These are phyloP conservation scores for Tetrastigma voinierianum DNA, from an alignment of 164 flowering plant species.

Conservation along the genomic window DNA sequence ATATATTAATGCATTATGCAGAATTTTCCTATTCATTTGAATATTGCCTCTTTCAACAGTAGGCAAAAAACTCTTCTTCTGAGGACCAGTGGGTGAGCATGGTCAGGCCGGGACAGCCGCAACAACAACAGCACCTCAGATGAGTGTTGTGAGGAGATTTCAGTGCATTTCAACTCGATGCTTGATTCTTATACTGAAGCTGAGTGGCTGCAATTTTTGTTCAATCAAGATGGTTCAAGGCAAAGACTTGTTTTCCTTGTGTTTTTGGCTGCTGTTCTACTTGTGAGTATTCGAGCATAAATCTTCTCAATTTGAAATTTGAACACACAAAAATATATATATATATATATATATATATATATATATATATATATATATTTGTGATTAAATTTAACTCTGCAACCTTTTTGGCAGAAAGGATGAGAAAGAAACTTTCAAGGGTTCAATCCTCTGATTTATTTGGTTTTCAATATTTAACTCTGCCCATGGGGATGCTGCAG, in stretches of 20 bases:
- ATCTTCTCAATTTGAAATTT: not conserved
- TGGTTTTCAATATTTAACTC: not conserved
- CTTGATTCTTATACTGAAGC: slow-evolving; percentile 82
- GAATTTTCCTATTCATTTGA: too few relatives aligned
- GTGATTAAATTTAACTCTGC: not conserved
- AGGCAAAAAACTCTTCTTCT: slow-evolving; percentile 43
- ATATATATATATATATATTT: too few relatives aligned
- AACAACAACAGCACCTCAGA: slow-evolving; percentile 56
- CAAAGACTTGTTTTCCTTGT: slow-evolving; percentile 81
- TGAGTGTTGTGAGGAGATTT: slow-evolving; percentile 86
- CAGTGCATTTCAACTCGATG: slow-evolving; percentile 87
- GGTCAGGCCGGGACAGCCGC: slow-evolving; percentile 60
- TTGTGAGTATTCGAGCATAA: slow-evolving; percentile 55
- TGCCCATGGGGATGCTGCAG: slow-evolving; percentile 23
- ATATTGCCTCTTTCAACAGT: slow-evolving; percentile 20
- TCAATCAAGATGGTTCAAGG: slow-evolving; percentile 97
- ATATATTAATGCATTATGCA: too few relatives aligned
- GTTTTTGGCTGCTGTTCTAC: slow-evolving; percentile 72
- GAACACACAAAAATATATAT: too few relatives aligned
- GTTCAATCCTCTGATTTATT: not conserved
- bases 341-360: too few relatives aligned
- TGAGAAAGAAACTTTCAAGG: not conserved
- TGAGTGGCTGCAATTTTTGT: slow-evolving; percentile 84
- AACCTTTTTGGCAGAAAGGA: not conserved
- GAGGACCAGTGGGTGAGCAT: slow-evolving; percentile 47